Conservation (phyloP, 2,329 filamentous ascomycete species). For the Epichloe hybrida region DNA sequence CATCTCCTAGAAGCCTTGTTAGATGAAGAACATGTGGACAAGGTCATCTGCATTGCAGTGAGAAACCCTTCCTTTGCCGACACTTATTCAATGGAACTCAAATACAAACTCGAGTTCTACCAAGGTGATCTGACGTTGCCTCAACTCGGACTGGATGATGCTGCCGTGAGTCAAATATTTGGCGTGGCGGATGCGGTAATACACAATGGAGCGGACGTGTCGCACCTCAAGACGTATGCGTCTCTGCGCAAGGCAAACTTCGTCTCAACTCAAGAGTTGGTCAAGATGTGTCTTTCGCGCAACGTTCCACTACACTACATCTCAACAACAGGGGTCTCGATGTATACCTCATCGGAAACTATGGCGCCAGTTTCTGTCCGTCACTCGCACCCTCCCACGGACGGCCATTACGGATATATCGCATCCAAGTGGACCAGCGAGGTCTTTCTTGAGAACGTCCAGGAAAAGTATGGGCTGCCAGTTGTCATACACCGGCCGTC, state of each 20-base stretch:
- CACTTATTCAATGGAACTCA: background rate
- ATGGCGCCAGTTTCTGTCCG: background rate
- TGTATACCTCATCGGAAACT: background rate
- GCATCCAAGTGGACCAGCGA: conserved; percentile 22
- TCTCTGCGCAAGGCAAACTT: conserved; percentile 17
- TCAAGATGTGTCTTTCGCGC: conserved; percentile 6
- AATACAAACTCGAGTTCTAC: conserved; percentile 7
- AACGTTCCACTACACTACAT: conserved; percentile 19
- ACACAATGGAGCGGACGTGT: conserved; percentile 28
- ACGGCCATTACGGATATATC: conserved; percentile 16
- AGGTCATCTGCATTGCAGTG: conserved; percentile 31
- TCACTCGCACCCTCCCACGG: conserved; percentile 1
- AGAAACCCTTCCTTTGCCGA: conserved; percentile 5
- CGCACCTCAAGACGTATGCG: conserved; percentile 19
- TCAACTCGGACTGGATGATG: conserved; percentile 24
- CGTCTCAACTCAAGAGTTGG: conserved; percentile 16
- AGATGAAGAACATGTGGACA: conserved; percentile 14
- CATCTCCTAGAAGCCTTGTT: conserved; percentile 6
- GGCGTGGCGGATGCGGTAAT: conserved; percentile 27
- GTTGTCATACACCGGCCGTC: conserved; percentile 8
- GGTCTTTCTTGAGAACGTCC: conserved; percentile 13
- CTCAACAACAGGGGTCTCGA: background rate
- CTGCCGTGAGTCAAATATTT: background rate
- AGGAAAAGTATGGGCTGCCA: background rate
- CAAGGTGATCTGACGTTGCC: conserved; percentile 11